These are phyloP conservation scores for Kluyveromyces starmeri DNA, from an alignment of 805 yeast species.

Conservation along the genomic window DNA sequence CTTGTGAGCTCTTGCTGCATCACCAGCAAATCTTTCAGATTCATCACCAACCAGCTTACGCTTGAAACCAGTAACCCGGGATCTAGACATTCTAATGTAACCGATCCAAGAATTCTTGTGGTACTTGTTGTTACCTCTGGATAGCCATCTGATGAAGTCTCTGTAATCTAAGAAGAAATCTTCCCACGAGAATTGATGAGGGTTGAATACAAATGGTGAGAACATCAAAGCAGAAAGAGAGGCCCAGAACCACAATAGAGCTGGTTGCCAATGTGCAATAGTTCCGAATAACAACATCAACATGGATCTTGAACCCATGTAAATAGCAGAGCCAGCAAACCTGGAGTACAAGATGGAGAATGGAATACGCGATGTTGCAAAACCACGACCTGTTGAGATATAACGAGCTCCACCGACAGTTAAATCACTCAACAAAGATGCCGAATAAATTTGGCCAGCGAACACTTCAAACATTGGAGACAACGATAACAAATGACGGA, in stretches of 20 bases:
- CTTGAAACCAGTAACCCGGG: conserved; percentile 81
- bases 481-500: conserved; percentile 57
- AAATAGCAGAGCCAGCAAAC: conserved; percentile 75
- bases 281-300: conserved; percentile 65
- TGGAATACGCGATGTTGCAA: conserved; percentile 73
- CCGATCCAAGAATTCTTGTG: conserved; percentile 88
- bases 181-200: conserved; percentile 94
- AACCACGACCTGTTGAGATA: conserved; percentile 81
- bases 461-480: conserved; percentile 81
- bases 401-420: conserved; percentile 82
- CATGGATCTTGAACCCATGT: conserved; percentile 75
- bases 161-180: conserved; percentile 95
- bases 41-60: conserved; percentile 62
- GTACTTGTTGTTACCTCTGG: conserved; percentile 86
- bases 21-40: conserved; percentile 79
- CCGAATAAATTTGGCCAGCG: conserved; percentile 70
- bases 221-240: conserved; percentile 78
- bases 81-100: conserved; percentile 71
- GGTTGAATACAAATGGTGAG: conserved; percentile 93
- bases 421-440: conserved; percentile 61
- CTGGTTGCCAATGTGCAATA: conserved; percentile 82
- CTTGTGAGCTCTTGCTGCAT: conserved; percentile 75
- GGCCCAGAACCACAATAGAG: conserved; percentile 96
- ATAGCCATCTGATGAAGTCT: conserved; percentile 82
- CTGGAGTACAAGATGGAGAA: conserved; percentile 66